Base-by-base conservation (phyloP, 2,329 filamentous ascomycete genomes). In the Colletotrichum ledebouriae region DNA sequence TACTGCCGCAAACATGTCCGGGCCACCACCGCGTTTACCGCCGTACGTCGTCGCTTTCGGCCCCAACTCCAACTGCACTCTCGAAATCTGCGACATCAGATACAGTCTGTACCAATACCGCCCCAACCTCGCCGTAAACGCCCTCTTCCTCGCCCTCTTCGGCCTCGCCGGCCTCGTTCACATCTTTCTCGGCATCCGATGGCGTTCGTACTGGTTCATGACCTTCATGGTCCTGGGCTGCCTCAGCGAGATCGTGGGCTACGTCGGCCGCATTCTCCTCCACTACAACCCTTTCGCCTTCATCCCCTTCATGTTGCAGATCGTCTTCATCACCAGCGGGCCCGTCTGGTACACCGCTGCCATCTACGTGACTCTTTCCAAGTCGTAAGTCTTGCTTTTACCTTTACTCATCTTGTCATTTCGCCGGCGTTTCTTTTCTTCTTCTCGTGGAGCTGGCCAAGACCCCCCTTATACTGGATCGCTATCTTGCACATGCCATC, bases 241-340 rank as follows among this genome's bases (percentile, higher is more conserved):
- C 71, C 46, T 85, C 6, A 80, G 82, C 55, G 89, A 90, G 72
- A 82, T 90, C 11, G 73, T 90, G 39, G 90, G 90, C 17, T 92
- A 92, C 70, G 77, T 79, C 1, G 90, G 88, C 2, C 83, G 90
- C 11, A 80, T 91, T 59, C 74, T 88, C 73, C 79, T 89, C 67
- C 83, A 85, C 70, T 70, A 83, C 50, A 86, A 91, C 72, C 87
- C 88, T 0, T 92, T 89, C 73, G 80, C 75, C 55, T 85, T 89
- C 74, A 74, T 75, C 12, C 87, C 84, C 7, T 92, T 92, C 75
- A 83, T 91, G 75, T 83, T 91, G n/a, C 87, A 92, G 74, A 90
- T 91, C 71, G 84, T 76, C 69, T 89, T 87, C 76, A 81, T 92
- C 58, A 90, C 87, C 4, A 76, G 78, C 69, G 80, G 78, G 10